Evolutionary conservation across 2,329 filamentous ascomycete species (phyloP).

Genomic region (Pseudogymnoascus sp.): DNA sequence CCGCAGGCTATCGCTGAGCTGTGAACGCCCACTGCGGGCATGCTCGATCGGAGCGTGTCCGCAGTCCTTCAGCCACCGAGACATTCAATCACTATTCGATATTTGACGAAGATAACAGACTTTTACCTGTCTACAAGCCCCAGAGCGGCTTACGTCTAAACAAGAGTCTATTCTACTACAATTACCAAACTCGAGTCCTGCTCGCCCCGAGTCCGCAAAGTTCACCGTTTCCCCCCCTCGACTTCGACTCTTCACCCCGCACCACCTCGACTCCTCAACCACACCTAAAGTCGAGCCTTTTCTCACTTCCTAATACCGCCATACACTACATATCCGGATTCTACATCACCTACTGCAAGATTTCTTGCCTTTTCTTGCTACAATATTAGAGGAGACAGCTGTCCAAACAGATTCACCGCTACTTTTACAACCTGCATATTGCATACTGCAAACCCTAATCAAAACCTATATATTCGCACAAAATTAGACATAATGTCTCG

Average conservation of each 20-base stretch:
- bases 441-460: not conserved
- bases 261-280: conserved; percentile 10
- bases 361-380: not conserved
- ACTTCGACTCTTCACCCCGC: conserved; percentile 9
- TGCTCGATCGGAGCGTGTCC: conserved; percentile 47
- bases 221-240: not conserved
- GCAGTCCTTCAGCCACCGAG: conserved; percentile 85
- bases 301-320: conserved; percentile 1
- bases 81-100: conserved; percentile 56
- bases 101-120: conserved; percentile 63
- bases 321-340: conserved; percentile 12
- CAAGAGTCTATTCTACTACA: not conserved
- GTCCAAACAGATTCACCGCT: conserved; percentile 6
- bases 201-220: conserved; percentile 14
- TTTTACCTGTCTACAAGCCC: conserved; percentile 31
- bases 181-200: conserved; percentile 20
- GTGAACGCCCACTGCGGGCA: conserved; percentile 82
- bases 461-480: conserved; percentile 1
- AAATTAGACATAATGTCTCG: conserved; percentile 29
- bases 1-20: conserved; percentile 79
- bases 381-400: not conserved
- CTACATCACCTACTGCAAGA: conserved; percentile 11
- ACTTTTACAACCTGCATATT: conserved; percentile 1
- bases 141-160: conserved; percentile 9
- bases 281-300: not conserved